Conservation (phyloP, 768 basidiomycete species). For the Pleurotus sapidus region DNA sequence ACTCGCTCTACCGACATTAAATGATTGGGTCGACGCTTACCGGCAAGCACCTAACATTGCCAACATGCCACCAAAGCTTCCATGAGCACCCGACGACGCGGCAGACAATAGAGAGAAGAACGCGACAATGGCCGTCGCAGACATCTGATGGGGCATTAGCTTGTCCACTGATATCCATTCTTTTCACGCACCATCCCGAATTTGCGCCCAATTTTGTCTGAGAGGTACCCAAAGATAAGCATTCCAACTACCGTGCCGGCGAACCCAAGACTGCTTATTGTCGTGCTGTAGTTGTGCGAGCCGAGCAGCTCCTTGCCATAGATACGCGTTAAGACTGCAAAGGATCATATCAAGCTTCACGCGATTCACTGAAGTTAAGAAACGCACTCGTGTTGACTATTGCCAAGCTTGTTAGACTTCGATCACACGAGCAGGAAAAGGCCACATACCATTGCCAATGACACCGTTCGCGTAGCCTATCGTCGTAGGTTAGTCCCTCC, state of each 20-base stretch:
- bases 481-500: neutral
- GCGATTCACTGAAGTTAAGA: no score
- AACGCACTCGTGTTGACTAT: slow-evolving; percentile 67
- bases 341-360: neutral
- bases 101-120: slow-evolving; percentile 84
- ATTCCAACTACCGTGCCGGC: slow-evolving; percentile 88
- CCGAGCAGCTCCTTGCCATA: slow-evolving; percentile 58
- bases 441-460: slow-evolving; percentile 65
- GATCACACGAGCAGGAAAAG: slow-evolving; percentile 1
- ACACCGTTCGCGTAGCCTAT: slow-evolving; percentile 79
- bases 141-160: slow-evolving; percentile 48
- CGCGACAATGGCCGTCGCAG: slow-evolving; percentile 79
- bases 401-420: neutral
- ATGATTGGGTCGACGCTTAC: slow-evolving; percentile 29
- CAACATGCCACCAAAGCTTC: slow-evolving; percentile 66
- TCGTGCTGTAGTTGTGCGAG: slow-evolving; percentile 56
- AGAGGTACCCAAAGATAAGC: slow-evolving; percentile 58
- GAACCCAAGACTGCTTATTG: slow-evolving; percentile 70
- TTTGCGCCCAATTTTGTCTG: slow-evolving; percentile 85
- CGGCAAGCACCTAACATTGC: slow-evolving; percentile 79
- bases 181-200: slow-evolving; percentile 72
- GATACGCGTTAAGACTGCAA: slow-evolving; percentile 62
- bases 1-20: neutral
- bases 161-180: neutral
- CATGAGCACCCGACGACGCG: slow-evolving; percentile 76